Percentiles rank a stretch among this genome's conserved stretches.
phyloP scores from a whole-genome alignment of 2,329 filamentous ascomycete species.

The Fusarium sulawesiense region DNA sequence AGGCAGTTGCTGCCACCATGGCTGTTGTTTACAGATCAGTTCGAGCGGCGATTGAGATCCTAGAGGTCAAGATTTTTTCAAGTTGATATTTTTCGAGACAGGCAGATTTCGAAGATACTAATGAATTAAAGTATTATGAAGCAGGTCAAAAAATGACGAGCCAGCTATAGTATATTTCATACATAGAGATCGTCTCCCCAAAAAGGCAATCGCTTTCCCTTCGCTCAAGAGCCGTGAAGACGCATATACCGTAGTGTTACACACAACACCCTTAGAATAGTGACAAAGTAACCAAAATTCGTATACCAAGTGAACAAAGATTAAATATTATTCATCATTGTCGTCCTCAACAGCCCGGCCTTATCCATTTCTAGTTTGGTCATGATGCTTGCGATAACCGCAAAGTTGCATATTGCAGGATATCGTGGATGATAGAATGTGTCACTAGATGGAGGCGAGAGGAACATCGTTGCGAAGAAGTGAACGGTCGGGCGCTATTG shows the following conservation, averaged over 20 bases:
- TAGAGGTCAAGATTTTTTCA: not conserved
- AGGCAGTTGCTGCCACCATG: not conserved
- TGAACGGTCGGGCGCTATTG: constrained; percentile 40
- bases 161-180: constrained; percentile 40
- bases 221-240: constrained; percentile 25
- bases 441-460: constrained; percentile 12
- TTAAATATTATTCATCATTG: constrained; percentile 22
- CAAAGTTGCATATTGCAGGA: constrained; percentile 15
- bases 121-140: constrained; percentile 60
- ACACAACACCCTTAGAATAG: constrained; percentile 36
- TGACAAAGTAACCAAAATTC: constrained; percentile 20
- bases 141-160: constrained; percentile 51
- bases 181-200: constrained; percentile 39
- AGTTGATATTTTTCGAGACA: not conserved
- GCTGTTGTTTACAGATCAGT: not conserved
- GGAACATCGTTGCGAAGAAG: constrained; percentile 31
- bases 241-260: constrained; percentile 27
- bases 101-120: constrained; percentile 52
- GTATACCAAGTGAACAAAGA: constrained; percentile 16
- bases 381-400: not conserved
- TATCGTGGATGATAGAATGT: constrained; percentile 14
- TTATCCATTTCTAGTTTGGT: constrained; percentile 8
- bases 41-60: not conserved
- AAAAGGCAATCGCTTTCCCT: constrained; percentile 18
- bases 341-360: constrained; percentile 33